These are phyloP conservation scores for Seiridium cupressi DNA, from an alignment of 2,329 filamentous ascomycete species.

Conservation along the genomic window DNA sequence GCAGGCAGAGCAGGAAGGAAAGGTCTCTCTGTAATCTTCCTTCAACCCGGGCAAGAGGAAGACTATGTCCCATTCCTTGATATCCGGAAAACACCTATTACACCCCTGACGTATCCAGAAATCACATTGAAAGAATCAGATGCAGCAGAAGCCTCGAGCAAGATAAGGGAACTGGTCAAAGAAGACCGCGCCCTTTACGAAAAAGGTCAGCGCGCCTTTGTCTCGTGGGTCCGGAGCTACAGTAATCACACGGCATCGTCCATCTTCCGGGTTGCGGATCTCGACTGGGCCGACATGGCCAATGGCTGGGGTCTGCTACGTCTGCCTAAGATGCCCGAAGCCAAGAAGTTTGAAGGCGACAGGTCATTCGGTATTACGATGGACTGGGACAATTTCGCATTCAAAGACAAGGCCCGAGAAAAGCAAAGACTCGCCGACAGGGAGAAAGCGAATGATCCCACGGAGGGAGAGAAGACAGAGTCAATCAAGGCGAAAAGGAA, in stretches of 20 bases:
- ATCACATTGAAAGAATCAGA: constrained; percentile 60
- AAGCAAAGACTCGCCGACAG: constrained; percentile 60
- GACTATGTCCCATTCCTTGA: constrained; percentile 87
- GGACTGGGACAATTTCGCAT: constrained; percentile 67
- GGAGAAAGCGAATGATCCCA: constrained; percentile 32
- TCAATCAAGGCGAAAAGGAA: constrained; percentile 51
- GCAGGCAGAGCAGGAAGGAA: constrained; percentile 86
- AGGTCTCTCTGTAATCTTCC: constrained; percentile 80
- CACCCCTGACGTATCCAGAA: constrained; percentile 55
- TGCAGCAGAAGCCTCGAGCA: constrained; percentile 53
- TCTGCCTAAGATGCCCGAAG: constrained; percentile 91
- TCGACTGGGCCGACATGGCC: constrained; percentile 83
- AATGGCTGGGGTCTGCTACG: constrained; percentile 82
- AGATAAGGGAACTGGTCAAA: constrained; percentile 58
- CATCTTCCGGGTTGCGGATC: constrained; percentile 79
- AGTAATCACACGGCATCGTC: constrained; percentile 86
- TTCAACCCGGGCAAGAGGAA: constrained; percentile 82
- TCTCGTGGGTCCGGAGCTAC: constrained; percentile 90
- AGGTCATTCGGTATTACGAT: constrained; percentile 60
- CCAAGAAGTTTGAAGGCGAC: constrained; percentile 71
- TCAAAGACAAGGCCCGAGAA: constrained; percentile 71
- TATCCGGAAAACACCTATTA: constrained; percentile 82
- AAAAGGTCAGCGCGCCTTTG: constrained; percentile 87
- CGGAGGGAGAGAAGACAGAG: constrained; percentile 28
- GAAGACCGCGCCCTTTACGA: constrained; percentile 66